Evolutionary conservation across 2,329 filamentous ascomycete genomes (phyloP).

Genomic region (Hymenoscyphus occultus): DNA sequence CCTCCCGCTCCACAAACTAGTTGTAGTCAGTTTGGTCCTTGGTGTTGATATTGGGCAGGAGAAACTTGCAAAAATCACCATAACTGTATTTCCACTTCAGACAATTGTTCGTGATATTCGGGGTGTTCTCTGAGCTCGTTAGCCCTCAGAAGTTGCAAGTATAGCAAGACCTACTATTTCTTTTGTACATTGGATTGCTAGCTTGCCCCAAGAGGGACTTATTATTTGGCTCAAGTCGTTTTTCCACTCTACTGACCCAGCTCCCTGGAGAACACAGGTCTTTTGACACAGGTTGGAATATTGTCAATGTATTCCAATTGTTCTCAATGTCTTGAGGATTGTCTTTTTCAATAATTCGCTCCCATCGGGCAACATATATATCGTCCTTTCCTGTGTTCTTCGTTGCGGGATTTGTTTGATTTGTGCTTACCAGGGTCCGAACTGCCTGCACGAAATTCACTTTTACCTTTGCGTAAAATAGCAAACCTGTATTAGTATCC

Average conservation of each 20-base stretch:
- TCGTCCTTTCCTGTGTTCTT: neutral
- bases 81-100: neutral
- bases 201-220: neutral
- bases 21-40: constrained; percentile 6
- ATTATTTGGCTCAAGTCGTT: neutral
- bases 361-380: neutral
- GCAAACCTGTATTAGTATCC: neutral
- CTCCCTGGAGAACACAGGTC: neutral
- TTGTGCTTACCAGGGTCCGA: neutral
- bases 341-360: neutral
- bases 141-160: neutral
- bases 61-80: neutral
- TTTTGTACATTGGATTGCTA: neutral
- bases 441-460: neutral
- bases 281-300: neutral
- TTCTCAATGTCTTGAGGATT: neutral
- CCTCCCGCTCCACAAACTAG: constrained; percentile 1
- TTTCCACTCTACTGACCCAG: neutral
- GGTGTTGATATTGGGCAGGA: neutral
- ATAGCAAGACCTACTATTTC: neutral
- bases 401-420: neutral
- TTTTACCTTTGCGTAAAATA: neutral
- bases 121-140: neutral
- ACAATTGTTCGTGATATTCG: neutral
- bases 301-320: neutral